Conservation (phyloP, 2,329 filamentous ascomycete species). For the Colletotrichum sidae region DNA sequence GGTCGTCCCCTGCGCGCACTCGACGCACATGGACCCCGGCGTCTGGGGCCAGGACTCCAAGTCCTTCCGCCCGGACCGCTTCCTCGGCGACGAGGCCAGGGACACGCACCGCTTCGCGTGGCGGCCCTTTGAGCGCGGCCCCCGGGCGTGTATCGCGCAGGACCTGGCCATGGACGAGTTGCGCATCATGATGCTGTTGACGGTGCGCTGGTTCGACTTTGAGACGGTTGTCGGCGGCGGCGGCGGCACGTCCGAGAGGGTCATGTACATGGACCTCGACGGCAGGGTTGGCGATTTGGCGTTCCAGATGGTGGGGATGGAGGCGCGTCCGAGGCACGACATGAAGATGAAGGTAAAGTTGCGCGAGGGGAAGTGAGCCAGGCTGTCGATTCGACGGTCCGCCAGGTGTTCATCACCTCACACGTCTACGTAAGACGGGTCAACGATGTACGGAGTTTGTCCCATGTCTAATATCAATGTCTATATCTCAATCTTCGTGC, state of each 20-base stretch:
- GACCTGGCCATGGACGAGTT: slow-evolving; percentile 48
- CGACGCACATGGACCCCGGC: slow-evolving; percentile 45
- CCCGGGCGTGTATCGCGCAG: slow-evolving; percentile 50
- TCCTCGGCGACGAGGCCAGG: slow-evolving; percentile 42
- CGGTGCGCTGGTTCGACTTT: slow-evolving; percentile 41
- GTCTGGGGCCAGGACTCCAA: slow-evolving; percentile 50
- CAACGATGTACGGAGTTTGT: too few species aligned
- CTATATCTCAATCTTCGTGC: too few species aligned
- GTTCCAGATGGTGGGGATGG: slow-evolving; percentile 37
- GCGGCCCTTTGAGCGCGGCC: slow-evolving; percentile 50
- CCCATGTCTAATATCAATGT: too few species aligned
- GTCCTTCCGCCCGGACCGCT: slow-evolving; percentile 55
- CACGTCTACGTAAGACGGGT: too few species aligned
- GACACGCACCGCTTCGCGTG: slow-evolving; percentile 37
- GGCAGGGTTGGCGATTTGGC: slow-evolving; percentile 40
- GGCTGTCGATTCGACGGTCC: too few species aligned
- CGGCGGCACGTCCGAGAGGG: slow-evolving; percentile 36
- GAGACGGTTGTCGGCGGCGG: slow-evolving; percentile 35
- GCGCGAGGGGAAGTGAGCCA: slow-evolving; percentile 1
- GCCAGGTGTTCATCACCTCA: too few species aligned
- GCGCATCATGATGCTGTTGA: slow-evolving; percentile 41
- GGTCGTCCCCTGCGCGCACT: slow-evolving; percentile 37
- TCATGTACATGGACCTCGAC: slow-evolving; percentile 42
- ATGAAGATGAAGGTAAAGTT: slow-evolving; percentile 34
- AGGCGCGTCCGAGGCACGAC: slow-evolving; percentile 33